Base-by-base conservation (phyloP, 2,329 filamentous ascomycete genomes). In the Acrocalymma vagum region DNA sequence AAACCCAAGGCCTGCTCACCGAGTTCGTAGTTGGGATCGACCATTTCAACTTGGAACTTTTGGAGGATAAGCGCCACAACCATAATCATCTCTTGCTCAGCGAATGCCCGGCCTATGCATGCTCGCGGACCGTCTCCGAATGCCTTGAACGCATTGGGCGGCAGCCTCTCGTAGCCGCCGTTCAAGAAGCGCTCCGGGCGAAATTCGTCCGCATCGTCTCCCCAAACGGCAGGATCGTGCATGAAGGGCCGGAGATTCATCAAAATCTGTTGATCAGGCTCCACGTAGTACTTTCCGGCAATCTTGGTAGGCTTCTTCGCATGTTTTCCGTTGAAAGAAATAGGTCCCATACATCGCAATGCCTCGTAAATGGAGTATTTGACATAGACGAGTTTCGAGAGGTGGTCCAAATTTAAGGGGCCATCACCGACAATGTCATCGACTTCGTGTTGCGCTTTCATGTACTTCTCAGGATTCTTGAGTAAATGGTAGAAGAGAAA, bases 91-190 rank as follows among this genome's bases (percentile, higher is more conserved):
- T 92, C 88, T 60, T 92, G 87, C 84, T 84, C 87, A 1, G 87
- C 86, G 61, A 91, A 91, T 0, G 82, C 77, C 1, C 86, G 74
- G 4, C 88, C 88, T 45, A 91, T 90, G 53, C 87, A 92, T 1
- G 75, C 84, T 37, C 88, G 74, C 48, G 79, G 75, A 1, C 87
- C 87, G 42, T 87, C 87, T 2, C 88, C 88, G 53, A 91, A 92
- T 3, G 88, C 86, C 69, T 69, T 59, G 26, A 49, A 55, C 10
- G 52, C 38, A 21, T 62, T 58, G 7, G 51, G 51, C 2, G 65
- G 66, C 8, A 72, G 22, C 6, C 9, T 6, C 8, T 45, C 30
- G 0, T 23, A 41, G 3, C 25, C 38, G 2, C 35, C 38, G 15
- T 44, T 44, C 1, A 67, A 42, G 64, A 63, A 70, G 6, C 65